Base-by-base conservation (phyloP, 495 filamentous ascomycete species). In the Bryoglossum gracile region DNA sequence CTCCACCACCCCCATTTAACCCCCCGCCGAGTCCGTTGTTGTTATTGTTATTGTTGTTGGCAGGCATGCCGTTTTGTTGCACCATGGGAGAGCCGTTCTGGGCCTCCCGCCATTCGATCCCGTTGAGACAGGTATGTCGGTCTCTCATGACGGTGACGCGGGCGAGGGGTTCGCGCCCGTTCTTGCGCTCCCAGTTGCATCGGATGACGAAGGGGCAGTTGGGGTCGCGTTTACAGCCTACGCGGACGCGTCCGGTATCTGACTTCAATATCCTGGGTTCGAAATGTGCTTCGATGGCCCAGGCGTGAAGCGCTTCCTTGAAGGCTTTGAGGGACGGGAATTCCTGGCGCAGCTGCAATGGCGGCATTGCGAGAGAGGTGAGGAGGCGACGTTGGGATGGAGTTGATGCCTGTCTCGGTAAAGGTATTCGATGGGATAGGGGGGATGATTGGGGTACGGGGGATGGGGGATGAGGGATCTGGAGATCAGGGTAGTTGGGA, bases 261-360 rank as follows among this genome's bases (percentile, higher is more conserved):
- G 57, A 60, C 44, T 68, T 65, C 16, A 68, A 60, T 43, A 68
- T 68, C 16, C 64, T 63, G 8, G 65, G 65, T 43, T 65, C 65
- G 56, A 65, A 68, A 41, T 68, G 65, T 9, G 57, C 55, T 48
- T 68, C 65, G 43, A 68, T 67, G 36, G 65, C 65, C 65, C 65
- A 68, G 10, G 59, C 53, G 41, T 64, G 63, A 13, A 68, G 61
- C 0, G 65, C 65, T 36, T 66, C 58, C 39, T 68, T 68, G 53
- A 68, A 68, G 22, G 55, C 62, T 32, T 58, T 48, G 3, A 68
- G 57, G 10, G 54, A 58, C 2, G 64, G 54, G 45, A 68, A 68
- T 28, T 62, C 61, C 45, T 68, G 64, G 35, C 58, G 59, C 23
- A 60, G 54, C 3, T 57, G 50, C 8, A 68, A 61, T 3, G 64